Conservation (phyloP, 2,329 filamentous ascomycete species). For the Orbilia blumenaviensis region DNA sequence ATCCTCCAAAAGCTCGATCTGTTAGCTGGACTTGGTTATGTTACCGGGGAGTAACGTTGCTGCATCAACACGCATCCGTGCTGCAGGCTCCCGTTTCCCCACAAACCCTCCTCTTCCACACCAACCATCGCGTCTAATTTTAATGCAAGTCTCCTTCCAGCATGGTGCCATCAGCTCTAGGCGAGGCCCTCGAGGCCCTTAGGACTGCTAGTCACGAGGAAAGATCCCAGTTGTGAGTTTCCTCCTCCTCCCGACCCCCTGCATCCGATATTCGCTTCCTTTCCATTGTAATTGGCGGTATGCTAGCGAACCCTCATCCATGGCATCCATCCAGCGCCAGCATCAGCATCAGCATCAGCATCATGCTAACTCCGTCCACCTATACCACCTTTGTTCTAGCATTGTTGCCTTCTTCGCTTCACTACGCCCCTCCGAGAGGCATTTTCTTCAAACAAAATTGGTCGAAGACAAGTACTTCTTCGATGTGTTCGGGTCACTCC, state of each 20-base stretch:
- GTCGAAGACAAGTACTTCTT: slow-evolving; percentile 10
- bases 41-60: neutral
- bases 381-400: neutral
- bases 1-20: too few relatives aligned
- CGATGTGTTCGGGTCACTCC: slow-evolving; percentile 34
- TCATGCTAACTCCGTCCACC: neutral
- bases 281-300: too few relatives aligned
- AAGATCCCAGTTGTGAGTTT: slow-evolving; percentile 25
- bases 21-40: neutral
- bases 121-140: neutral
- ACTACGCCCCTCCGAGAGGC: slow-evolving; percentile 29
- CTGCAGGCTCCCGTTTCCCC: neutral
- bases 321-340: too few relatives aligned
- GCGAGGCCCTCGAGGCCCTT: slow-evolving; percentile 21
- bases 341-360: too few relatives aligned
- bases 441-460: slow-evolving; percentile 14
- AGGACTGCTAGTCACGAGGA: neutral
- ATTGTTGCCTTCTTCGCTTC: slow-evolving; percentile 8
- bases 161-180: slow-evolving; percentile 4
- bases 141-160: slow-evolving; percentile 9
- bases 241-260: neutral
- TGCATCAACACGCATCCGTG: neutral
- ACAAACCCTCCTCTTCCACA: neutral
- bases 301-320: too few relatives aligned
- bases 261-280: too few relatives aligned